These are phyloP conservation scores for Malassezia obtusa DNA, from an alignment of 1,284 basidiomycete genomes.

Conservation along the genomic window DNA sequence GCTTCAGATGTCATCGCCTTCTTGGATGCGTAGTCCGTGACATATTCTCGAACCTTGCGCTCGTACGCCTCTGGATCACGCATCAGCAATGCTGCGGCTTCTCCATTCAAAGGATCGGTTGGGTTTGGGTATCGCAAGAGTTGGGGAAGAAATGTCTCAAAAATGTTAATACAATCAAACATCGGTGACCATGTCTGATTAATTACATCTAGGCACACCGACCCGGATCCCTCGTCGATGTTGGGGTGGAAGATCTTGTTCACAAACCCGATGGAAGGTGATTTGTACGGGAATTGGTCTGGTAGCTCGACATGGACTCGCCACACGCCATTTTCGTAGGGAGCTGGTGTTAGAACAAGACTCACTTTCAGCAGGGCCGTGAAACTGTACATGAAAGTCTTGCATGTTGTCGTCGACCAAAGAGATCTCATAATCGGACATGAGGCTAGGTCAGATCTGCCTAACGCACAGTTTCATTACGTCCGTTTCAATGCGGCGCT, in stretches of 20 bases:
- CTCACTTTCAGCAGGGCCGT: conserved; percentile 87
- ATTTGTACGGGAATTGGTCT: conserved; percentile 97
- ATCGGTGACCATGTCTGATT: conserved; percentile 39
- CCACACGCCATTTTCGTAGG: conserved; percentile 91
- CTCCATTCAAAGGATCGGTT: conserved; percentile 91
- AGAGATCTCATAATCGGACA: conserved; percentile 61
- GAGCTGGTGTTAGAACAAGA: conserved; percentile 57
- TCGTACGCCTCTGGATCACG: conserved; percentile 70
- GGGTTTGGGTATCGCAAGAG: conserved; percentile 94
- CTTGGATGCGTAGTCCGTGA: conserved; percentile 29
- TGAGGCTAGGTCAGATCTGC: conserved; percentile 25
- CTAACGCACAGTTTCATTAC: conserved; percentile 88
- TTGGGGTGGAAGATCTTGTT: conserved; percentile 99
- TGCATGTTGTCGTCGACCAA: conserved; percentile 98
- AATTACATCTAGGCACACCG: conserved; percentile 42
- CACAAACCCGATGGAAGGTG: conserved; percentile 97
- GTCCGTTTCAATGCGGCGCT: conserved; percentile 94
- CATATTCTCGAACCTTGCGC: conserved; percentile 36
- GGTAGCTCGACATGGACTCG: conserved; percentile 99
- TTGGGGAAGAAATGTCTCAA: conserved; percentile 94
- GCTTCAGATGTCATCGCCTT: conserved; percentile 25
- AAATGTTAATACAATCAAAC: conserved; percentile 93
- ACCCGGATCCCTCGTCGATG: conserved; percentile 71
- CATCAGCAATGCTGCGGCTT: conserved; percentile 92
- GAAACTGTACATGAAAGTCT: conserved; percentile 93